Evolutionary conservation across 345 rosid species (phyloP).

Genomic region (Mallotus nudiflorus): DNA sequence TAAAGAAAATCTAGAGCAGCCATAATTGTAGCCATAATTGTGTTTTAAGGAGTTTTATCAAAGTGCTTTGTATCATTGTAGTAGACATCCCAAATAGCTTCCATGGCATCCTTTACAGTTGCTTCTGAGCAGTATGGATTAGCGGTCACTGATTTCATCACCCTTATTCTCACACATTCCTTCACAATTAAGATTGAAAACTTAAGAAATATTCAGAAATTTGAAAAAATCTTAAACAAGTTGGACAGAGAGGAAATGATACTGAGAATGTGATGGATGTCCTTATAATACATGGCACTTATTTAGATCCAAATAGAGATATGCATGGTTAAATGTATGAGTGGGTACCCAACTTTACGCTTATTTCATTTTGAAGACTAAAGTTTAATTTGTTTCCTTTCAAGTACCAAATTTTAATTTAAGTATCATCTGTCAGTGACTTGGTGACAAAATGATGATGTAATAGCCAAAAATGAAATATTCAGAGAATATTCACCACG

Average conservation of each 20-base stretch:
- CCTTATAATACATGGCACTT: background rate
- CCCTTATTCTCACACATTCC: conserved; percentile 94
- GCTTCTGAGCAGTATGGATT: conserved; percentile 83
- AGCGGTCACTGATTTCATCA: conserved; percentile 56
- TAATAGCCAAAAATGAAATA: no score
- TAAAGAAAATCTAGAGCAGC: background rate
- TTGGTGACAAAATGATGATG: no score
- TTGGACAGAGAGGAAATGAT: background rate
- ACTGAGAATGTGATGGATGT: background rate
- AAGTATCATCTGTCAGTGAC: no score
- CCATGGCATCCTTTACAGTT: conserved; percentile 82
- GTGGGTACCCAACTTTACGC: no score
- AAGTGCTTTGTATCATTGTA: conserved; percentile 94
- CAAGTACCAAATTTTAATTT: no score
- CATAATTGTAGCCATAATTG: background rate
- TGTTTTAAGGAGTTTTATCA: conserved; percentile 82
- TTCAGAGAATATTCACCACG: no score
- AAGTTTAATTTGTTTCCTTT: no score
- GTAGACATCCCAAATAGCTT: conserved; percentile 92
- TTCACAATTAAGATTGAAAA: conserved; percentile 27
- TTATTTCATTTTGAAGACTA: no score
- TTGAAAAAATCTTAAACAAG: background rate
- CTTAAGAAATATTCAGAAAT: background rate
- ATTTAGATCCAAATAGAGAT: background rate
- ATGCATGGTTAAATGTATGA: no score